A percentile compares a stretch with the other conserved stretches of the same genome.
Conservation (phyloP, 2,329 filamentous ascomycete genomes). For the Penicillium sp. region DNA sequence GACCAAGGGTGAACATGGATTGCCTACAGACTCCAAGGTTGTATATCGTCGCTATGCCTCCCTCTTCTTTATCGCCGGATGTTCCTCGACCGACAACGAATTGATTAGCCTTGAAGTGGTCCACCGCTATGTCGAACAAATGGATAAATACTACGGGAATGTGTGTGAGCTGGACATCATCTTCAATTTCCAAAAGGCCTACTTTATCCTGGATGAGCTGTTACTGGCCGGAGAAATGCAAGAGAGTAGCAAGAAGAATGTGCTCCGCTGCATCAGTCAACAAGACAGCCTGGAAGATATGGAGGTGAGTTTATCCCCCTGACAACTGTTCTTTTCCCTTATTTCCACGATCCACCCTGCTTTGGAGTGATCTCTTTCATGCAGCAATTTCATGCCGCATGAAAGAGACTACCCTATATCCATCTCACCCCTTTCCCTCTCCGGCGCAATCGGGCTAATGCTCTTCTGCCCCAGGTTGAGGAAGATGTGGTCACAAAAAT, state of each 20-base stretch:
- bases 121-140: slow-evolving; percentile 98
- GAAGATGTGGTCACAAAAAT: slow-evolving; percentile 84
- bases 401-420: background rate
- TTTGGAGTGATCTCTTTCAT: background rate
- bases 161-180: slow-evolving; percentile 99
- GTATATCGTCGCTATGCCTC: slow-evolving; percentile 98
- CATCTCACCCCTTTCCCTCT: slow-evolving; percentile 1
- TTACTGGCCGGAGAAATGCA: slow-evolving; percentile 94
- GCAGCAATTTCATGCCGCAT: background rate
- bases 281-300: slow-evolving; percentile 98
- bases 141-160: slow-evolving; percentile 99
- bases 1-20: background rate
- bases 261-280: slow-evolving; percentile 90
- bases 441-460: slow-evolving; percentile 40
- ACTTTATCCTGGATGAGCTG: slow-evolving; percentile 97
- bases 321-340: slow-evolving; percentile 2
- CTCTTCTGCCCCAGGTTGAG: slow-evolving; percentile 66
- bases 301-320: slow-evolving; percentile 72
- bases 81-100: slow-evolving; percentile 96
- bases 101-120: slow-evolving; percentile 98
- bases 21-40: slow-evolving; percentile 81
- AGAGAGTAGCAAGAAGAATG: slow-evolving; percentile 99
- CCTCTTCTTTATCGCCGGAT: slow-evolving; percentile 98
- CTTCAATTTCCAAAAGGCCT: slow-evolving; percentile 99
- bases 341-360: background rate